Base-by-base conservation (phyloP, 228 moss, liverwort and hornwort genomes). In the Sphagnum fallax region DNA sequence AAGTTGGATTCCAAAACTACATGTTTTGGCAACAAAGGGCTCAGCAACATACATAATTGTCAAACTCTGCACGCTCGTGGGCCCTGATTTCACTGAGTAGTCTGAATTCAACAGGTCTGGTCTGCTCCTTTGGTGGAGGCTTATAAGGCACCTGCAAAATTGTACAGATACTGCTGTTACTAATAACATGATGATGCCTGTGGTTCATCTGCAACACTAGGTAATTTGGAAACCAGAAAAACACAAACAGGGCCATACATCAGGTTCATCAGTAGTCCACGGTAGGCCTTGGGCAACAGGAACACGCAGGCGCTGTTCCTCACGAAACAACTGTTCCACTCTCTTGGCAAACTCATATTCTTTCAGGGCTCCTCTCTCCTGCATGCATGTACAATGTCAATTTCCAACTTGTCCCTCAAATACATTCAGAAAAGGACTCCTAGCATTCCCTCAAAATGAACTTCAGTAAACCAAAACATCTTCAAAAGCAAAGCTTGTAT, bases 291-390 rank as follows among this genome's bases (percentile, higher is more conserved):
- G 96, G 5, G 96, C 96, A 8, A 97, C 68, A 49, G 96, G 96
- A 12, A 91, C 90, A 16, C 96, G 89, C 16, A 91, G 71, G 1
- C 88, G 81, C 71, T 91, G 82, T 74, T 97, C 91, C 67, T 91
- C 87, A 9, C 82, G 80, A 70, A 88, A 87, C 69, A 87, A 75
- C 51, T 90, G 74, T 73, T 88, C 83, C 14, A 97, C 80, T 62
- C 85, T 88, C 77, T 80, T 82, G 1, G 84, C 82, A 49, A 97
- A 91, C 49, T 75, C 61, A 48, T 75, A 80, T 64, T 93, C 91
- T 64, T 97, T 93, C 70, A 91, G 50, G 49, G 91, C 90, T 69
- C 96, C 96, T 73, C 96, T 80, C 84, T 97, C 91, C 96, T 97
- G 77, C 52, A 32, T 32, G 32, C 32, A 32, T 32, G 32, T 32